These are phyloP conservation scores for Teunomyces atbi DNA, from an alignment of 805 yeast genomes.

Conservation along the genomic window DNA sequence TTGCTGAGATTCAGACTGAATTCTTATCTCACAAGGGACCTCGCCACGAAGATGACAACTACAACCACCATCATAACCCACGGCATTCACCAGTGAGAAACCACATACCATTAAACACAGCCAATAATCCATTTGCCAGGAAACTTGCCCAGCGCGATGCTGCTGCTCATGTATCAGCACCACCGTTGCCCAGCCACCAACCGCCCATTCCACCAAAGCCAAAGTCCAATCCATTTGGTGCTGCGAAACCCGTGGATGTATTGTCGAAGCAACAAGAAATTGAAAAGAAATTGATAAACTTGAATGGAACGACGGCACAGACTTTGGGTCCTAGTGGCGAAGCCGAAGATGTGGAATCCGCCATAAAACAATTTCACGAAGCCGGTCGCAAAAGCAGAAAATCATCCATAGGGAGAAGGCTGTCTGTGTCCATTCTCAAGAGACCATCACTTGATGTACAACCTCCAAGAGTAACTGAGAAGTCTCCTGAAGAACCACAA, in stretches of 20 bases:
- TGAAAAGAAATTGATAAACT: constrained; percentile 81
- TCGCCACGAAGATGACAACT: neutral
- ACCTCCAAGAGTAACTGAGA: neutral
- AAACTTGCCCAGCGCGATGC: constrained; percentile 2
- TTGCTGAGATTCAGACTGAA: constrained; percentile 31
- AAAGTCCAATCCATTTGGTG: constrained; percentile 73
- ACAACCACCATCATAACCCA: neutral
- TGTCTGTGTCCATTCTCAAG: constrained; percentile 19
- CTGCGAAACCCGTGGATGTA: constrained; percentile 83
- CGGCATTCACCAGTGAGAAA: neutral
- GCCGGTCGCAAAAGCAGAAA: constrained; percentile 10
- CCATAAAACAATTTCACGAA: constrained; percentile 7
- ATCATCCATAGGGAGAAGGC: constrained; percentile 11
- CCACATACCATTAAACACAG: constrained; percentile 1
- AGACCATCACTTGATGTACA: constrained; percentile 10
- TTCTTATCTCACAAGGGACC: constrained; percentile 19
- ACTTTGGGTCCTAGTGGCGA: constrained; percentile 76
- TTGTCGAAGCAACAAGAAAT: constrained; percentile 54
- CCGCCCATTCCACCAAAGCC: constrained; percentile 21
- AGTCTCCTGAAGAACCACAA: neutral
- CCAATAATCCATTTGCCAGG: constrained; percentile 3
- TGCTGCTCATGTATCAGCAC: neutral
- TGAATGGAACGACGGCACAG: constrained; percentile 86
- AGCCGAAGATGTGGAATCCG: constrained; percentile 43
- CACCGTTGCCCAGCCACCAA: constrained; percentile 4